Base-by-base conservation (phyloP, 495 filamentous ascomycete genomes). In the Rhypophila decipiens region DNA sequence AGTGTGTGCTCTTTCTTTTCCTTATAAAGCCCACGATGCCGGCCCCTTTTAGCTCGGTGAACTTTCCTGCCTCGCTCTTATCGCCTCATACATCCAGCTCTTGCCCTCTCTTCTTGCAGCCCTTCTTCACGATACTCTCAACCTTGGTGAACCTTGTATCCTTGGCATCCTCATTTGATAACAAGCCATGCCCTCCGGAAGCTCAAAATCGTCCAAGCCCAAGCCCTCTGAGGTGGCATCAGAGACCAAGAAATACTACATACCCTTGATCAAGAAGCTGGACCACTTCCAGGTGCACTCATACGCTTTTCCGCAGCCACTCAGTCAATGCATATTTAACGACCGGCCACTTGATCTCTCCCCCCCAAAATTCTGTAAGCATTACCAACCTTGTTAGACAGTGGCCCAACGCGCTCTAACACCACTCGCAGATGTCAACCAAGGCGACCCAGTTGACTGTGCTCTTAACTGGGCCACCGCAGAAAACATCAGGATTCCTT, bases 171-270 rank as follows among this genome's bases (percentile, higher is more conserved):
- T 18, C 36, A 38, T 19, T 35, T 10, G 19, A 24, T 20, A n/a
- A n/a, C 4, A 21, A 47, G 54, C 50, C 24, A 85, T 85, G 81
- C 80, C 82, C 56, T 54, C 69, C 31, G 49, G 55, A 19, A 58
- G 47, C 38, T 59, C 59, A 44, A 58, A 59, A 34, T 39, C 35
- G 42, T 46, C 50, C 33, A 57, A 78, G 60, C 75, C 76, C 29
- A 85, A 83, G 67, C 80, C 83, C 15, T 80, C 80, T 18, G 83
- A 87, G 41, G 80, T 87, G 27, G 83, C 83, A 31, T 74, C 79
- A 2, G 82, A 87, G 60, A 79, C 83, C 21, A 86, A 85, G 65
- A 77, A 67, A 53, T 66, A 67, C 17, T 84, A 77, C 56, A 79
- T 84, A 24, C 81, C 81, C 2, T 63, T 73, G 43, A 78, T 85